Percentiles rank a stretch among this genome's conserved stretches.
Conservation (phyloP, 2,329 filamentous ascomycete genomes). For the Pezicula neosporulosa region DNA sequence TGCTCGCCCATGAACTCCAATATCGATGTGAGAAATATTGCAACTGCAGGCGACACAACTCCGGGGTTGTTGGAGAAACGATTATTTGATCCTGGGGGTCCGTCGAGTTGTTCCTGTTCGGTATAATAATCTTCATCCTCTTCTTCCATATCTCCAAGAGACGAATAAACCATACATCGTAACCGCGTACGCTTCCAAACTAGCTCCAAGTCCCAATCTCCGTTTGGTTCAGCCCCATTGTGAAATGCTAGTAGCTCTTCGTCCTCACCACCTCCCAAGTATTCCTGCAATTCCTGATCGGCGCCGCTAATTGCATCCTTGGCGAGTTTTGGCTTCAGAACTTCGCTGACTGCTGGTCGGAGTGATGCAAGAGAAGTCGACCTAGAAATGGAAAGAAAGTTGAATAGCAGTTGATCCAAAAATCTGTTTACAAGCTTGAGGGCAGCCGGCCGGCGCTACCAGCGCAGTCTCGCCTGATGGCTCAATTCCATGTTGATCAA, state of each 20-base stretch:
- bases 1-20: slow-evolving; percentile 93
- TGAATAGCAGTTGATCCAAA: slow-evolving; percentile 89
- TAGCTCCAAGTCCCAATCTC: slow-evolving; percentile 84
- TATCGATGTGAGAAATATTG: slow-evolving; percentile 94
- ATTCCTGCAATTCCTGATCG: slow-evolving; percentile 83
- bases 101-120: slow-evolving; percentile 69
- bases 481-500: slow-evolving; percentile 64
- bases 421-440: slow-evolving; percentile 84
- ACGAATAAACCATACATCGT: slow-evolving; percentile 97
- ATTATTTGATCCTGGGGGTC: slow-evolving; percentile 52
- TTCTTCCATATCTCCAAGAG: slow-evolving; percentile 94
- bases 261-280: slow-evolving; percentile 75
- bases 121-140: slow-evolving; percentile 92
- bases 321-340: slow-evolving; percentile 85
- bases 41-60: slow-evolving; percentile 81
- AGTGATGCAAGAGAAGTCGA: slow-evolving; percentile 74
- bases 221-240: slow-evolving; percentile 43
- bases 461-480: slow-evolving; percentile 64
- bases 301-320: slow-evolving; percentile 79
- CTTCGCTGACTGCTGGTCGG: slow-evolving; percentile 78
- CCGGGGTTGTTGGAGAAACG: slow-evolving; percentile 53
- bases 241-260: slow-evolving; percentile 63
- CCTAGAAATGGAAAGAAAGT: slow-evolving; percentile 75
- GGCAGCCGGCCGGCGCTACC: slow-evolving; percentile 67
- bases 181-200: slow-evolving; percentile 92